Percentiles rank a stretch among this genome's conserved stretches.
phyloP scores from a whole-genome alignment of 1,139 yeast species.

The Debaryomyces nepalensis region DNA sequence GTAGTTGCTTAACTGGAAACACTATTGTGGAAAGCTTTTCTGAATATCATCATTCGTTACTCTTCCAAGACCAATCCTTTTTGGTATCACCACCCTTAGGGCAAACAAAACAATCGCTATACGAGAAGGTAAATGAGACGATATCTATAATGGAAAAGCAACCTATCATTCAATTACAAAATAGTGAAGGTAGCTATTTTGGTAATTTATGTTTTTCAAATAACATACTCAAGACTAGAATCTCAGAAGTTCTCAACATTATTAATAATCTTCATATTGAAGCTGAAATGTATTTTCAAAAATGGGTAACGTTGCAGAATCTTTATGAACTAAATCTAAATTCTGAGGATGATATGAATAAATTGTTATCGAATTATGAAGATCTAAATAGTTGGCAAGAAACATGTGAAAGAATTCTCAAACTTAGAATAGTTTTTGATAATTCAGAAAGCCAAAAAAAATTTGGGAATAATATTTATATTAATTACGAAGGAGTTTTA shows the following conservation, averaged over 20 bases:
- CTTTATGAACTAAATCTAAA: slow-evolving; percentile 56
- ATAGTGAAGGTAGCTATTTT: background rate
- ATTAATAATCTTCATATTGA: slow-evolving; percentile 27
- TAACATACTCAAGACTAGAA: background rate
- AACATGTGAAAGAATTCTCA: slow-evolving; percentile 49
- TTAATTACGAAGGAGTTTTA: slow-evolving; percentile 59
- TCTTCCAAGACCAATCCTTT: slow-evolving; percentile 48
- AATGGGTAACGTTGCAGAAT: slow-evolving; percentile 62
- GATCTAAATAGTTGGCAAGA: slow-evolving; percentile 54
- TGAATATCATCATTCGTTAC: slow-evolving; percentile 4
- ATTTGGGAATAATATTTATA: slow-evolving; percentile 47
- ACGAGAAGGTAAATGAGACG: slow-evolving; percentile 18
- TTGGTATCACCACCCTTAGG: slow-evolving; percentile 37
- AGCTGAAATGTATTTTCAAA: slow-evolving; percentile 40
- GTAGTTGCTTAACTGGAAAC: background rate
- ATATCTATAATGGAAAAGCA: slow-evolving; percentile 22
- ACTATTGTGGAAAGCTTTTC: too few relatives aligned
- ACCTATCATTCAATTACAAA: slow-evolving; percentile 9
- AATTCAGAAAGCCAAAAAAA: slow-evolving; percentile 12
- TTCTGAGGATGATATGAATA: slow-evolving; percentile 24
- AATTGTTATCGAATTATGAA: slow-evolving; percentile 28
- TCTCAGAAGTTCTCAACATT: slow-evolving; percentile 15
- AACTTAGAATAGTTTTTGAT: slow-evolving; percentile 56
- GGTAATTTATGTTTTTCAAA: background rate
- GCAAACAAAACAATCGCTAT: slow-evolving; percentile 24